Conservation (phyloP, 768 basidiomycete genomes). For the Termitomyces heimii region DNA sequence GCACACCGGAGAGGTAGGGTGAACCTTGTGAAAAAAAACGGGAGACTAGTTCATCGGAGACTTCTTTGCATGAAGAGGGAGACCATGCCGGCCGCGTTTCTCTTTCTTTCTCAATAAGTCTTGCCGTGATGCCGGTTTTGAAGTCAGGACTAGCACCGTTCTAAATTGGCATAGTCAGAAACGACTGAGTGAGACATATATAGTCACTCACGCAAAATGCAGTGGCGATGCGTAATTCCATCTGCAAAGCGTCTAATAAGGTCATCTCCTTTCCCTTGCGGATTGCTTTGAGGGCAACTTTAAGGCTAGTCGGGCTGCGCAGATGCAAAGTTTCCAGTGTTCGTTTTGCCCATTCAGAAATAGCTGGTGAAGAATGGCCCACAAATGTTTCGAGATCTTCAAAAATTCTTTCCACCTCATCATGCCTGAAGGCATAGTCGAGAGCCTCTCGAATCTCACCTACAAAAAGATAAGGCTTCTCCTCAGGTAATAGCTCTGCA, state of each 20-base stretch:
- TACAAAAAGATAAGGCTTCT: slow-evolving; percentile 44
- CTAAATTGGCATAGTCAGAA: slow-evolving; percentile 31
- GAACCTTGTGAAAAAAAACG: slow-evolving; percentile 66
- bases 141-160: slow-evolving; percentile 81
- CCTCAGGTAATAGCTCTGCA: slow-evolving; percentile 58
- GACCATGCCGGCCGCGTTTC: slow-evolving; percentile 57
- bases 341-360: slow-evolving; percentile 68
- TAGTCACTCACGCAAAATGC: slow-evolving; percentile 76
- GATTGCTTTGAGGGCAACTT: slow-evolving; percentile 80
- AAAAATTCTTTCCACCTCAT: slow-evolving; percentile 69
- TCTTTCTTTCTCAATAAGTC: slow-evolving; percentile 42
- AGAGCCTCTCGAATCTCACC: slow-evolving; percentile 70
- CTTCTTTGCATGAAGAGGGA: slow-evolving; percentile 56
- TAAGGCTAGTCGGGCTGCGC: slow-evolving; percentile 89
- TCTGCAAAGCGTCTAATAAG: slow-evolving; percentile 64
- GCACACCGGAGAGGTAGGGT: slow-evolving; percentile 36
- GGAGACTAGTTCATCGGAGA: slow-evolving; percentile 49
- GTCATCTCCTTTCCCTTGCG: slow-evolving; percentile 59
- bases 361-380: slow-evolving; percentile 31
- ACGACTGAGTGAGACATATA: slow-evolving; percentile 5
- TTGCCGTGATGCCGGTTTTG: slow-evolving; percentile 67
- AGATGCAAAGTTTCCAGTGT: slow-evolving; percentile 58
- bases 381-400: slow-evolving; percentile 42
- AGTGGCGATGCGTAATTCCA: slow-evolving; percentile 85
- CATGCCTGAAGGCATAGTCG: slow-evolving; percentile 70